These are phyloP conservation scores for Claviceps sp. DNA, from an alignment of 2,329 filamentous ascomycete species.

Conservation along the genomic window DNA sequence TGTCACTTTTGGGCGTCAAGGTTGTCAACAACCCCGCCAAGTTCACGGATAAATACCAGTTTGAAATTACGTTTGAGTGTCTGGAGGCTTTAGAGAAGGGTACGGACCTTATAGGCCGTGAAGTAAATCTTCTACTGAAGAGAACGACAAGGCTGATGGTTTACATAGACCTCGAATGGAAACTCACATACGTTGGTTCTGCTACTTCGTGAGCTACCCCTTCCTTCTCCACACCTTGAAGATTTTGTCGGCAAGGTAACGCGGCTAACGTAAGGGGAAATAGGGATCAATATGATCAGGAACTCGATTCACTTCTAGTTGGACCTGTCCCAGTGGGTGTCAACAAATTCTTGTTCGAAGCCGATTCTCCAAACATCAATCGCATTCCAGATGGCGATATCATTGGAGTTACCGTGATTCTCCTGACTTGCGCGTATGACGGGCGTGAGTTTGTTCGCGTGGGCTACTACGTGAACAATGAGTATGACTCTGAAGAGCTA, in stretches of 20 bases:
- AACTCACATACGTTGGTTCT: constrained; percentile 96
- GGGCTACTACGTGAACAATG: constrained; percentile 99
- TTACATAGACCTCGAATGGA: constrained; percentile 84
- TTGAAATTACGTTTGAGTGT: constrained; percentile 98
- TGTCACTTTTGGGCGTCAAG: constrained; percentile 88
- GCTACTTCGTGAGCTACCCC: constrained; percentile 69
- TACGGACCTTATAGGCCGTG: constrained; percentile 19
- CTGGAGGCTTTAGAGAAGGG: constrained; percentile 89
- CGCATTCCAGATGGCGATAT: constrained; percentile 93
- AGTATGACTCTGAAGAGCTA: constrained; percentile 88
- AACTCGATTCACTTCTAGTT: constrained; percentile 91
- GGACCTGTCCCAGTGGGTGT: constrained; percentile 95
- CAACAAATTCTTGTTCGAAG: constrained; percentile 98
- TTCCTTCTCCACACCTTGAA: constrained; percentile 8
- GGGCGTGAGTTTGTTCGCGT: constrained; percentile 94
- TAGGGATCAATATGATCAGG: constrained; percentile 93
- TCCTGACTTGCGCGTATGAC: constrained; percentile 93
- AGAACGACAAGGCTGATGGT: background rate
- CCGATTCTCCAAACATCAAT: constrained; percentile 77
- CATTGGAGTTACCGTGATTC: constrained; percentile 90
- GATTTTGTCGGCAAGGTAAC: background rate
- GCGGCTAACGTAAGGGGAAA: constrained; percentile 1
- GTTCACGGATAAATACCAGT: constrained; percentile 86
- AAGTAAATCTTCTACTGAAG: background rate
- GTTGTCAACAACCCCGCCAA: constrained; percentile 94